These are phyloP conservation scores for Metschnikowia noctiluminum DNA, from an alignment of 805 yeast genomes.

Conservation along the genomic window DNA sequence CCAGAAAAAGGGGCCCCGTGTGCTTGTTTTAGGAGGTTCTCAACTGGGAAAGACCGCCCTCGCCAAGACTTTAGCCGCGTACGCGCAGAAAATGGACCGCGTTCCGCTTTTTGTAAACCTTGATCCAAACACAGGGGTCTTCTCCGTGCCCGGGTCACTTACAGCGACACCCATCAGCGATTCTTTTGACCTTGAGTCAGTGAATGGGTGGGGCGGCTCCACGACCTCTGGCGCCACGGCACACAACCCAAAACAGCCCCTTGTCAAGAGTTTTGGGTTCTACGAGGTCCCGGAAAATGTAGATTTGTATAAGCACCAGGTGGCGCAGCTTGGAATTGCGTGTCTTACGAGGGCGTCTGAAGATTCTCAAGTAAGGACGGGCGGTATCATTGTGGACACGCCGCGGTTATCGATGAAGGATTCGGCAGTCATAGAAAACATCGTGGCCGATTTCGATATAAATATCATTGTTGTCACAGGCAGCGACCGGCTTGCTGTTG, in stretches of 20 bases:
- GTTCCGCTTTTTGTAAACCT: constrained; percentile 73
- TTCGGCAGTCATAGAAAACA: constrained; percentile 48
- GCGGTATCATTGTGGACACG: constrained; percentile 73
- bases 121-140: constrained; percentile 70
- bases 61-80: constrained; percentile 64
- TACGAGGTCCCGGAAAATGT: constrained; percentile 56
- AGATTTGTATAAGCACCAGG: constrained; percentile 48
- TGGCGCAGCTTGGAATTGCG: constrained; percentile 49
- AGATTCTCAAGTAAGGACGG: constrained; percentile 41
- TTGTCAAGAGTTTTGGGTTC: constrained; percentile 78
- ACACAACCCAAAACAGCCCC: constrained; percentile 84
- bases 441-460: constrained; percentile 59
- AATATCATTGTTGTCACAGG: constrained; percentile 69
- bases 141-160: constrained; percentile 77
- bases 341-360: constrained; percentile 47
- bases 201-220: constrained; percentile 72
- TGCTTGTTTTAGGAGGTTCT: constrained; percentile 68
- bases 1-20: constrained; percentile 49
- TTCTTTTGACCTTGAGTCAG: constrained; percentile 66
- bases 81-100: constrained; percentile 68
- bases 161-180: constrained; percentile 84
- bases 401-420: constrained; percentile 59
- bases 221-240: constrained; percentile 69
- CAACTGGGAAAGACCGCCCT: constrained; percentile 79
- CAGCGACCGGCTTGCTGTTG: constrained; percentile 64